These are phyloP conservation scores for Fusarium napiforme DNA, from an alignment of 2,329 filamentous ascomycete genomes.

Conservation along the genomic window DNA sequence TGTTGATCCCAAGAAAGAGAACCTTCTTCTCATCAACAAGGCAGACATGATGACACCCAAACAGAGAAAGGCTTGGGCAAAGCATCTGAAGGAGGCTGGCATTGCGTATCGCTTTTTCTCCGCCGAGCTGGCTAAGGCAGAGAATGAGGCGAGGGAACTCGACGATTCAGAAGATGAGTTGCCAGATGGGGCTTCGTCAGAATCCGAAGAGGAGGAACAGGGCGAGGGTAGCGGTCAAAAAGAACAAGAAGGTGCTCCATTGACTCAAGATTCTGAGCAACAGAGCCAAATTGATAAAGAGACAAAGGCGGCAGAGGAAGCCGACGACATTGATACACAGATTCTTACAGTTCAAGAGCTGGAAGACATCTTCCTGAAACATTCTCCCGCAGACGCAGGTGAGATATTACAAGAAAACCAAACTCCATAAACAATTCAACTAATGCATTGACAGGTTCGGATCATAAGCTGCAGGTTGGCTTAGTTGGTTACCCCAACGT, in stretches of 20 bases:
- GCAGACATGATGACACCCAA: constrained; percentile 96
- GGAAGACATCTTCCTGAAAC: constrained; percentile 85
- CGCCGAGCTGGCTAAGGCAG: constrained; percentile 88
- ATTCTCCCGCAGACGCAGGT: constrained; percentile 68
- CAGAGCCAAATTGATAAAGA: constrained; percentile 10
- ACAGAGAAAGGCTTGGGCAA: constrained; percentile 86
- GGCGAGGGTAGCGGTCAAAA: constrained; percentile 41
- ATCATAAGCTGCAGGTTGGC: constrained; percentile 84
- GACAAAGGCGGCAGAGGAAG: constrained; percentile 34
- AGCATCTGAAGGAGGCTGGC: constrained; percentile 81
- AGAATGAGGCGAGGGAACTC: constrained; percentile 77
- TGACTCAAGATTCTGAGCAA: constrained; percentile 49
- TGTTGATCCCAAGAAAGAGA: constrained; percentile 87
- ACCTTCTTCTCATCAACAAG: constrained; percentile 95
- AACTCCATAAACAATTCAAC: background rate
- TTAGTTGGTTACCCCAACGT: constrained; percentile 98
- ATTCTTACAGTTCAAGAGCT: constrained; percentile 95
- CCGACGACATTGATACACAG: constrained; percentile 69
- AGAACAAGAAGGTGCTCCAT: constrained; percentile 38
- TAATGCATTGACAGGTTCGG: constrained; percentile 52
- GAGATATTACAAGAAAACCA: constrained; percentile 40
- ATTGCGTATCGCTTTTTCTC: constrained; percentile 98
- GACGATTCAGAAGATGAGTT: constrained; percentile 58
- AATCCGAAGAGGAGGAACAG: constrained; percentile 43
- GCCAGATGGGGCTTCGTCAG: constrained; percentile 33